Evolutionary conservation across 2,329 filamentous ascomycete species (phyloP), one percentile per base, ranked within the genome.

Genomic region (Monosporascus sp.): DNA sequence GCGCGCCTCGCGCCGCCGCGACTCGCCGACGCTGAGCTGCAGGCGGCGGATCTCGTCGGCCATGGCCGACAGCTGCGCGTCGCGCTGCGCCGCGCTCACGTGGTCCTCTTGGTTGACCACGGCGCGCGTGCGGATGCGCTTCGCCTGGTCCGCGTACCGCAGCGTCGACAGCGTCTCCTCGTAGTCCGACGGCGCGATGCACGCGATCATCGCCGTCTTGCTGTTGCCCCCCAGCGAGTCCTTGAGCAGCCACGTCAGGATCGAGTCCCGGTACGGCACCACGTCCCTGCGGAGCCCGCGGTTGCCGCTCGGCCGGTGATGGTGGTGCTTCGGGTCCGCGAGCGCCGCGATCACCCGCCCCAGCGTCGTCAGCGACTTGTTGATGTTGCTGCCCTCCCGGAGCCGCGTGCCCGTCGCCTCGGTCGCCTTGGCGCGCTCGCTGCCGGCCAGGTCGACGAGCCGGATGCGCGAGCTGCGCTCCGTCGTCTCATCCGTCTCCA

Each of bases 141-240:
- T 99, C 56, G 94, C 94, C 72, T 97, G 93, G 70, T 99, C 93
- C 20, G 94, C 94, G 70, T 99, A 99, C 38, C 94, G 90, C 14
- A 99, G 83, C 1, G 94, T 99, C 2, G 91, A 96, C 1, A 99
- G 81, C 0, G 94, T 99, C 70, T 99, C 94, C 53, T 99, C 94
- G 68, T 99, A 97, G 73, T 99, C 94, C 1, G 89, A 87, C 0
- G 94, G 94, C 5, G 91, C 87, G 62, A 99, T 96, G 69, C 94
- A 97, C 8, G 94, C 94, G 64, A 99, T 97, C 94, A 99, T 99
- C 57, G 94, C 94, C 9, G 94, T 99, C 73, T 97, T 99, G 66
- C 87, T 93, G 78, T 99, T 99, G 52, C 94, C 94, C 14, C 94
- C 94, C 0, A 99, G 78, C 1, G 89, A 95, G 71, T 99, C 94